These are phyloP conservation scores for Pleurotus ostreatus DNA, from an alignment of 768 basidiomycete genomes.

Conservation along the genomic window DNA sequence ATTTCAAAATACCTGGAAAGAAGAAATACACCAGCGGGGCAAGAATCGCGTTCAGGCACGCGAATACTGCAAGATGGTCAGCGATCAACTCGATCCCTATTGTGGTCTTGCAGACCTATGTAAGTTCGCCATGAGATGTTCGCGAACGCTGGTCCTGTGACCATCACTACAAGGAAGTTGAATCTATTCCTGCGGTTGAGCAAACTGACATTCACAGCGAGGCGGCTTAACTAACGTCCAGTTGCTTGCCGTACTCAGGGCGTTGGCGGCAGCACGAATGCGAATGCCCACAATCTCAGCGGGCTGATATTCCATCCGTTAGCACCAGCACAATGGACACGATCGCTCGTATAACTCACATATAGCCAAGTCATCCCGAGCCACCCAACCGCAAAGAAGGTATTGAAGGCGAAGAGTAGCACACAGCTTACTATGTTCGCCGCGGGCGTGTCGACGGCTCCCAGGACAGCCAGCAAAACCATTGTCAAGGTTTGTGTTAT, in stretches of 20 bases:
- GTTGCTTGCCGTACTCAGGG: constrained; percentile 40
- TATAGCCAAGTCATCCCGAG: constrained; percentile 71
- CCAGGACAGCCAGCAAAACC: constrained; percentile 42
- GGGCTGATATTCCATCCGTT: constrained; percentile 25
- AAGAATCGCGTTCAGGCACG: constrained; percentile 51
- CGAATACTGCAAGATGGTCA: constrained; percentile 35
- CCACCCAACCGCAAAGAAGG: constrained; percentile 69
- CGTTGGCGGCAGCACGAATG: constrained; percentile 62
- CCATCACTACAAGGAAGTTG: constrained; percentile 59
- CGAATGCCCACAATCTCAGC: constrained; percentile 62
- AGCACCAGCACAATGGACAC: background rate
- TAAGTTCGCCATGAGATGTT: constrained; percentile 59
- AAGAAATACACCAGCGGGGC: constrained; percentile 55
- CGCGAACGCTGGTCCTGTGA: constrained; percentile 55
- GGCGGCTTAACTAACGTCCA: constrained; percentile 29
- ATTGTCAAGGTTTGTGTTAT: constrained; percentile 32
- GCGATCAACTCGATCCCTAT: no score
- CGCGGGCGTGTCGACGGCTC: constrained; percentile 43
- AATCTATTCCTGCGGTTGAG: constrained; percentile 21
- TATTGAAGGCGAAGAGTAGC: constrained; percentile 67
- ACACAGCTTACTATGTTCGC: constrained; percentile 50
- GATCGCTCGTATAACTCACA: constrained; percentile 28
- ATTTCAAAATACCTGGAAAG: constrained; percentile 34
- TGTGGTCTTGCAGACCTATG: constrained; percentile 31
- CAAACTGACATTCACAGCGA: background rate